These are phyloP conservation scores for Puccinia polysora DNA, from an alignment of 1,284 basidiomycete genomes.

Conservation along the genomic window DNA sequence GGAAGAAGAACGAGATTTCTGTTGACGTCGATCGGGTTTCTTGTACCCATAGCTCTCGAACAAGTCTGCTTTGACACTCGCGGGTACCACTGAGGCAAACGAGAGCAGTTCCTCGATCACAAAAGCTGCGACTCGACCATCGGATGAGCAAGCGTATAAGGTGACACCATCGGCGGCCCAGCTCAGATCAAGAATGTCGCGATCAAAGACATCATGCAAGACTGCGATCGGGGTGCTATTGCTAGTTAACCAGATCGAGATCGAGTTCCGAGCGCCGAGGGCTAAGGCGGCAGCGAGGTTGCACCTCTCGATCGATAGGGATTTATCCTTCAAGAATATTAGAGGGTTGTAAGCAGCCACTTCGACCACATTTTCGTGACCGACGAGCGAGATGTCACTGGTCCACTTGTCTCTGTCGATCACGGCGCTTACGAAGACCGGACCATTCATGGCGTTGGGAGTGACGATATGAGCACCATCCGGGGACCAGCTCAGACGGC, in stretches of 20 bases:
- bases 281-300: conserved; percentile 80
- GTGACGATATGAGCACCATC: conserved; percentile 97
- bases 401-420: conserved; percentile 82
- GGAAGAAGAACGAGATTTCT: conserved; percentile 27
- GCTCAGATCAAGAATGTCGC: conserved; percentile 89
- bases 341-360: conserved; percentile 89
- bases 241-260: conserved; percentile 87
- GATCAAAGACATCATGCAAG: conserved; percentile 85
- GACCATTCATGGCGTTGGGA: conserved; percentile 95
- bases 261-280: conserved; percentile 69
- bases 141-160: conserved; percentile 89
- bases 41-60: conserved; percentile 71
- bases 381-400: conserved; percentile 85
- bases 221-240: conserved; percentile 82
- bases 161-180: conserved; percentile 88
- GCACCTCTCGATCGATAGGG: conserved; percentile 62
- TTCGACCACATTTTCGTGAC: conserved; percentile 96
- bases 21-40: conserved; percentile 40
- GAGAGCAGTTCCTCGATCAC: conserved; percentile 68
- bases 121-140: conserved; percentile 86
- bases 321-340: conserved; percentile 74
- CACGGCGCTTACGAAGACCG: conserved; percentile 94
- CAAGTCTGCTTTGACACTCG: conserved; percentile 68
- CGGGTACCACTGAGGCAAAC: conserved; percentile 74
- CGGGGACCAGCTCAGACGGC: conserved; percentile 92